These are phyloP conservation scores for Lanmaoa pseudosensibilis DNA, from an alignment of 768 basidiomycete genomes.

Conservation along the genomic window DNA sequence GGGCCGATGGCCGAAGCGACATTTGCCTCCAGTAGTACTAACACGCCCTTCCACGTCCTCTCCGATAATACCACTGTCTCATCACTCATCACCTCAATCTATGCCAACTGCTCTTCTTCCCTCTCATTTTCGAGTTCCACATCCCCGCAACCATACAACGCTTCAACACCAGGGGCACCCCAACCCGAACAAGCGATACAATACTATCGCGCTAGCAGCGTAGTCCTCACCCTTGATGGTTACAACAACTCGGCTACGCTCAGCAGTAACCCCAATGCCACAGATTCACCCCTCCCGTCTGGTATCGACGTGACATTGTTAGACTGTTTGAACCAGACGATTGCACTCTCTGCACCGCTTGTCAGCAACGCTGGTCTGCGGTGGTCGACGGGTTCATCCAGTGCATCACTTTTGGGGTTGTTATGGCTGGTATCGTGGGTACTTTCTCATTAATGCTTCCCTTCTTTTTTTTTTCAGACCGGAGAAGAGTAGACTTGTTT, in stretches of 20 bases:
- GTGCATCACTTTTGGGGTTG: conserved; percentile 11
- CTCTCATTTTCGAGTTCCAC: conserved; percentile 36
- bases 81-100: conserved; percentile 44
- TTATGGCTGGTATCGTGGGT: conserved; percentile 21
- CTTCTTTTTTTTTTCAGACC: too few species aligned
- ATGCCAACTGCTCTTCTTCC: conserved; percentile 42
- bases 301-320: conserved; percentile 51
- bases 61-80: conserved; percentile 49
- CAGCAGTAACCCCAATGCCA: conserved; percentile 37
- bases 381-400: conserved; percentile 4
- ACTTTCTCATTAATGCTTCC: not conserved
- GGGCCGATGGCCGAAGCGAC: conserved; percentile 41
- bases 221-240: conserved; percentile 60
- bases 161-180: conserved; percentile 27
- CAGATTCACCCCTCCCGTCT: conserved; percentile 52
- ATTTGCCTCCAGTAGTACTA: conserved; percentile 41
- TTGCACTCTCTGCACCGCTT: conserved; percentile 58
- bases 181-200: conserved; percentile 58
- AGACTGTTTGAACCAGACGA: conserved; percentile 61
- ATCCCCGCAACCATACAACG: conserved; percentile 34
- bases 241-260: conserved; percentile 64
- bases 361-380: conserved; percentile 38
- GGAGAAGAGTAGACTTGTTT: not conserved
- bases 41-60: conserved; percentile 46
- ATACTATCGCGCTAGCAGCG: conserved; percentile 67